phyloP scores from a whole-genome alignment of 2,329 filamentous ascomycete species.

The Alternaria hordeiaustralica region DNA sequence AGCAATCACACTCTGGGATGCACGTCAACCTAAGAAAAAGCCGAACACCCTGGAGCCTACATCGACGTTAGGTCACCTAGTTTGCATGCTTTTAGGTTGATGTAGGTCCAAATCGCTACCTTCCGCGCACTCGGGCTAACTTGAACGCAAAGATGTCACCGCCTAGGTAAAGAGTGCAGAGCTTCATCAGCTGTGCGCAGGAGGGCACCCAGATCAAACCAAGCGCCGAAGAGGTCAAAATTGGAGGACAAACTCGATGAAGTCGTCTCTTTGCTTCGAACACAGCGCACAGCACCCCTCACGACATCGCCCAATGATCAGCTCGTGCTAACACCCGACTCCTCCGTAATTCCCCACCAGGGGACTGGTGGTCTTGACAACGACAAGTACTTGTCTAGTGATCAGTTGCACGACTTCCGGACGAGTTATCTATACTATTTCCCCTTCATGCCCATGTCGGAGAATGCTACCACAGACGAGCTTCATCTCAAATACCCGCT shows the following conservation, averaged over 20 bases:
- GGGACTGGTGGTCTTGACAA: background rate
- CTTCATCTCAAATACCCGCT: slow-evolving; percentile 15
- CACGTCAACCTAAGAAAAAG: no score
- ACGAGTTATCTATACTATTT: slow-evolving; percentile 15
- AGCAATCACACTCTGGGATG: no score
- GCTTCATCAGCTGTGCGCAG: slow-evolving; percentile 18
- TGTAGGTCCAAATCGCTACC: background rate
- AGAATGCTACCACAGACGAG: slow-evolving; percentile 9
- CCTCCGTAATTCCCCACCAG: slow-evolving; percentile 1
- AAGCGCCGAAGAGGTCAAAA: slow-evolving; percentile 16
- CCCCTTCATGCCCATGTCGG: slow-evolving; percentile 18
- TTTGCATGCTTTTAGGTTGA: background rate
- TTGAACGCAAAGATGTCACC: slow-evolving; percentile 18
- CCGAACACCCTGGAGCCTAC: background rate
- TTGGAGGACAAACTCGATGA: slow-evolving; percentile 43
- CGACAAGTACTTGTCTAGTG: slow-evolving; percentile 7
- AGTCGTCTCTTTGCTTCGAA: slow-evolving; percentile 36
- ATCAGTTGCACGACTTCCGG: slow-evolving; percentile 17
- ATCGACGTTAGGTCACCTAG: background rate
- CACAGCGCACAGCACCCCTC: slow-evolving; percentile 9
- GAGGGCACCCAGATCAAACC: slow-evolving; percentile 3
- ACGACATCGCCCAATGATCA: slow-evolving; percentile 1
- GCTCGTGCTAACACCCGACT: slow-evolving; percentile 14
- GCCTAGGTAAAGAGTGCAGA: slow-evolving; percentile 21
- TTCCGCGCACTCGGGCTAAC: background rate